Conservation (phyloP, 192 early-diverging fungal genomes). For the Linnemannia elongata region DNA sequence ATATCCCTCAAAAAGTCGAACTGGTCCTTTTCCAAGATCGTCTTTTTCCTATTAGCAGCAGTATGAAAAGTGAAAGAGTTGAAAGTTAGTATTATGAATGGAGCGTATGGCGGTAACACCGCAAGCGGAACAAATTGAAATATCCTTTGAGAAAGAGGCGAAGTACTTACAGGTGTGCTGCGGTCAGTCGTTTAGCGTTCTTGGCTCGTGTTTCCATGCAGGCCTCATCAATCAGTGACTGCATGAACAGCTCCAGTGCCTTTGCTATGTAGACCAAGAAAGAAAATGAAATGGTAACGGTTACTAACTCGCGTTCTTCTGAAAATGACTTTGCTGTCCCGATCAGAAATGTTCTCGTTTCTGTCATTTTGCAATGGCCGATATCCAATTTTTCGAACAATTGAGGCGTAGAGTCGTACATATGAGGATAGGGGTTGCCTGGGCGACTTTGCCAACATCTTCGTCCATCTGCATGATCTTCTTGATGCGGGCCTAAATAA, state of each 20-base stretch:
- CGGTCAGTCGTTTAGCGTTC: constrained; percentile 86
- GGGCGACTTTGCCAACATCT: constrained; percentile 98
- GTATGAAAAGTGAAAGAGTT: constrained; percentile 10
- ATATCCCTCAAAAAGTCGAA: constrained; percentile 96
- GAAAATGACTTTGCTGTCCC: background rate
- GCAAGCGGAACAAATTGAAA: background rate
- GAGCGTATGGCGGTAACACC: background rate
- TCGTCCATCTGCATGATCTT: constrained; percentile 99
- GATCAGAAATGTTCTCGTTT: background rate
- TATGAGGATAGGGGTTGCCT: constrained; percentile 95
- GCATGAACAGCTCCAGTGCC: constrained; percentile 95
- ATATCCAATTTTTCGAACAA: no score
- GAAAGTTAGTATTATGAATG: background rate
- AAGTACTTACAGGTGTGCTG: constrained; percentile 84
- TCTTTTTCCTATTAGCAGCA: constrained; percentile 71
- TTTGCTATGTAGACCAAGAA: constrained; percentile 71
- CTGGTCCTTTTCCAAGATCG: constrained; percentile 85
- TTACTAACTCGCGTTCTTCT: background rate
- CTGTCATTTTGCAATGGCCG: background rate
- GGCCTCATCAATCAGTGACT: constrained; percentile 90
- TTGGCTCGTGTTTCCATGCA: constrained; percentile 84
- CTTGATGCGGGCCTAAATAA: constrained; percentile 93
- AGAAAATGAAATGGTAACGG: background rate
- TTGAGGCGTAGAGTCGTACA: constrained; percentile 65
- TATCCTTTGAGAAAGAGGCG: background rate